Evolutionary conservation across 208 protist genomes (phyloP).

Genomic region (Leishmania braziliensis): DNA sequence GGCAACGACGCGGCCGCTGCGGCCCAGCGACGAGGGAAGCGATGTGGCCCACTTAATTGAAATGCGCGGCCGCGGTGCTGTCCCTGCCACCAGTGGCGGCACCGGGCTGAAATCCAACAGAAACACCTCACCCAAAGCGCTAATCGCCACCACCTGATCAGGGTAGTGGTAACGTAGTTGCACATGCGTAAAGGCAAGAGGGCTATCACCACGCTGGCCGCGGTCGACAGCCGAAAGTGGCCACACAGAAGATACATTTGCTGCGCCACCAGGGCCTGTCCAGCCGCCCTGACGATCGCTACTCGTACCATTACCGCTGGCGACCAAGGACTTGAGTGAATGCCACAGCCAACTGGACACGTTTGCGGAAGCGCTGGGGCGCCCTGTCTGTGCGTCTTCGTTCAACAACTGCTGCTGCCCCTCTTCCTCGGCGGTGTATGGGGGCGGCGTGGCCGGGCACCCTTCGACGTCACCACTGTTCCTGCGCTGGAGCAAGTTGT

Average conservation of each 20-base stretch:
- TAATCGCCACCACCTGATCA: conserved; percentile 53
- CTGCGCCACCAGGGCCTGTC: not conserved
- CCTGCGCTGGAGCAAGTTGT: conserved; percentile 10
- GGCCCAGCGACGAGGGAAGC: conserved; percentile 47
- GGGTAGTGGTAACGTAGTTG: conserved; percentile 46
- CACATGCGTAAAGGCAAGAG: conserved; percentile 52
- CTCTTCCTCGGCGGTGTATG: conserved; percentile 1
- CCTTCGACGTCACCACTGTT: not conserved
- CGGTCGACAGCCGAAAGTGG: conserved; percentile 16
- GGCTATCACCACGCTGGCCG: not conserved
- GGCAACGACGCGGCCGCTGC: conserved; percentile 40
- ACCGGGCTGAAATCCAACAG: conserved; percentile 46
- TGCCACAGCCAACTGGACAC: conserved; percentile 8
- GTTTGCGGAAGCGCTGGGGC: conserved; percentile 5
- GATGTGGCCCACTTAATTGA: conserved; percentile 59
- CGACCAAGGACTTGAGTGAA: conserved; percentile 36
- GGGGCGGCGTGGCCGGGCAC: not conserved
- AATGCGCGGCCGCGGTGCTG: not conserved
- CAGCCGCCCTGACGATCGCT: not conserved
- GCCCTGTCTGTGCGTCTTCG: not conserved
- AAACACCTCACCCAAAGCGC: conserved; percentile 58
- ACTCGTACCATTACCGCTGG: conserved; percentile 4
- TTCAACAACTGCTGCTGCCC: conserved; percentile 2
- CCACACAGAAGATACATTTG: conserved; percentile 3
- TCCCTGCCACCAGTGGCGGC: not conserved